phyloP scores from a whole-genome alignment of 495 filamentous ascomycete species.

The Bacidia rubella region DNA sequence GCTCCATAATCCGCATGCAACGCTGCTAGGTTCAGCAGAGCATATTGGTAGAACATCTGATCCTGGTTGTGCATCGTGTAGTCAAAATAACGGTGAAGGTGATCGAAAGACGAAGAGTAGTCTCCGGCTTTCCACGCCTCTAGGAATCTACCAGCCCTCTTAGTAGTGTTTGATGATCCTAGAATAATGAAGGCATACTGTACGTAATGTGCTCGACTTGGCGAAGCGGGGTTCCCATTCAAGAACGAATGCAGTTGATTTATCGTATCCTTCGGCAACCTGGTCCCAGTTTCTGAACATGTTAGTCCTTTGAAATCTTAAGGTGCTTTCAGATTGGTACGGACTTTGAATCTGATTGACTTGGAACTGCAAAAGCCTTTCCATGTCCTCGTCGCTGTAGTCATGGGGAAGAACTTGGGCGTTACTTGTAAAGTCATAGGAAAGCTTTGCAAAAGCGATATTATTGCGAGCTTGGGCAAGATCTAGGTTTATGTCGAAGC shows the following conservation, averaged over 20 bases:
- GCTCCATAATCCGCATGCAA: conserved; percentile 94
- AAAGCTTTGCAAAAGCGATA: background rate
- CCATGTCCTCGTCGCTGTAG: conserved; percentile 70
- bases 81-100: conserved; percentile 90
- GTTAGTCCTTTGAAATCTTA: background rate
- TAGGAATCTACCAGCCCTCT: conserved; percentile 44
- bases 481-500: conserved; percentile 53
- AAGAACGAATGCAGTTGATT: conserved; percentile 52
- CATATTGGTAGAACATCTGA: conserved; percentile 87
- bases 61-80: conserved; percentile 86
- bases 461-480: conserved; percentile 12
- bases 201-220: conserved; percentile 66
- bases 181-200: conserved; percentile 30
- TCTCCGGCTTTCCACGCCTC: conserved; percentile 88
- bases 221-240: conserved; percentile 47
- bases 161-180: conserved; percentile 1
- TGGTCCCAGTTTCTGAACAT: conserved; percentile 45
- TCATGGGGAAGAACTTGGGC: conserved; percentile 7
- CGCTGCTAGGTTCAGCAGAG: conserved; percentile 83
- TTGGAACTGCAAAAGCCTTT: conserved; percentile 75
- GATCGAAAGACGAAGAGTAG: conserved; percentile 78
- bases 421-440: conserved; percentile 6
- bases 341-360: conserved; percentile 73
- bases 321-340: conserved; percentile 15
- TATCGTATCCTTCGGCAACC: conserved; percentile 57